These are phyloP conservation scores for Alloteropsis semialata DNA, from an alignment of 176 grass and related monocot genomes.

Conservation along the genomic window DNA sequence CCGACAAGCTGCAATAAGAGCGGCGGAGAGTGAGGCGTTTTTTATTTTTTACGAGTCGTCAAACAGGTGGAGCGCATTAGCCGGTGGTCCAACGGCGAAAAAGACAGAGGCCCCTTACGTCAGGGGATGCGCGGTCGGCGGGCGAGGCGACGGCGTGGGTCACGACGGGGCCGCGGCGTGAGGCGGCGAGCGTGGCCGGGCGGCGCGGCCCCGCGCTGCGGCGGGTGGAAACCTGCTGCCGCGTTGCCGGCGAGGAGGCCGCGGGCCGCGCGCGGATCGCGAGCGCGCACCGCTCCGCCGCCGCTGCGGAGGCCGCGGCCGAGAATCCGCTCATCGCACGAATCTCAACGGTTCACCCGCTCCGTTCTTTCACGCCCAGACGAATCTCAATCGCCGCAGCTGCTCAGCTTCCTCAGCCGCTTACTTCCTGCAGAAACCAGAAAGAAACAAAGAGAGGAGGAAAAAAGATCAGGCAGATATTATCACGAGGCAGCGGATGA, in stretches of 20 bases:
- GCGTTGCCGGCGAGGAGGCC: constrained; percentile 10
- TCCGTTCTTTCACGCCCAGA: not conserved
- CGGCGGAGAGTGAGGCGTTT: not conserved
- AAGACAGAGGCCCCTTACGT: not conserved
- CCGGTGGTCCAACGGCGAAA: no score
- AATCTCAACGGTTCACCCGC: not conserved
- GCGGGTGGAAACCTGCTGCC: constrained; percentile 5
- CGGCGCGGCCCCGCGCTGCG: not conserved
- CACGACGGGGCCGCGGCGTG: constrained; percentile 27
- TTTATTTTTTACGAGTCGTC: no score
- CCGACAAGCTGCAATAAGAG: constrained; percentile 46
- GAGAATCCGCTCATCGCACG: constrained; percentile 44
- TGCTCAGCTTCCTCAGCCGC: not conserved
- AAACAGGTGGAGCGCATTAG: not conserved
- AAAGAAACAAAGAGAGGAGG: not conserved
- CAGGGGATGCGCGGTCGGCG: constrained; percentile 32
- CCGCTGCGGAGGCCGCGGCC: constrained; percentile 15
- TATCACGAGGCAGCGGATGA: not conserved
- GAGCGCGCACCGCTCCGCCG: constrained; percentile 38
- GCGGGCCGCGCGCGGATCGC: constrained; percentile 35
- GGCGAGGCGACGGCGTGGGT: constrained; percentile 37
- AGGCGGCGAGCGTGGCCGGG: constrained; percentile 8
- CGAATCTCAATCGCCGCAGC: not conserved
- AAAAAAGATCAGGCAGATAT: not conserved
- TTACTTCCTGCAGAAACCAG: not conserved